Base-by-base conservation (phyloP, 2,329 filamentous ascomycete species). In the Lasiodiplodia theobromae region DNA sequence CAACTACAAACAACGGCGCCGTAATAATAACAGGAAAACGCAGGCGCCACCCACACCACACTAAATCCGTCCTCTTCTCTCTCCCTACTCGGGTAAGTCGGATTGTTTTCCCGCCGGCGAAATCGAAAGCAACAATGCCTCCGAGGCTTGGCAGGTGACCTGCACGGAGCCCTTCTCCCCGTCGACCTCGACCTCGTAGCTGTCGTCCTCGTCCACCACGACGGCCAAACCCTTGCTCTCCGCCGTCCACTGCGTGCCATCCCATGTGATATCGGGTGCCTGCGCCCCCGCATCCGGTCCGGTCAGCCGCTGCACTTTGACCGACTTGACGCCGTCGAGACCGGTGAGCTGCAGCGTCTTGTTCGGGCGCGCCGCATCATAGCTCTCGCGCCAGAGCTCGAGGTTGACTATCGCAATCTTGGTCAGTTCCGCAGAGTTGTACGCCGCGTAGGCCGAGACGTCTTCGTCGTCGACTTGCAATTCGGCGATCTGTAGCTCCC, bases 171-270 rank as follows among this genome's bases (percentile, higher is more conserved):
- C 64, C 6, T 16, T 11, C 18, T 34, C 53, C 3, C 12, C 23
- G 5, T 34, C 44, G 28, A 58, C 53, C n/a, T 58, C 25, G 4
- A 34, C 23, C 14, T 3, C 11, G 28, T 8, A 25, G 18, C 52
- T 6, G 16, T 49, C 64, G 23, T 38, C 8, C 8, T 34, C 31
- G 5, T 2, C 25, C 8, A 67, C 64, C 12, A 16, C 40, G 12
- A 67, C 64, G 5, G 64, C 53, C 64, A 67, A 18, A 2, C 64
- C 64, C 16, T 49, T 51, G 53, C 64, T 67, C 53, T 67, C 52
- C 40, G 52, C 25, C 23, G 64, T 58, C 64, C 64, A 67, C 25
- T 67, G 64, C n/a, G 25, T 34, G 5, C 64, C 64, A 5, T 25
- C 64, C 64, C 64, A 58, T 3, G 51, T 67, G 6, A 67, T 67